Base-by-base conservation (phyloP, 2,329 filamentous ascomycete species). In the Microcera coccophila region DNA sequence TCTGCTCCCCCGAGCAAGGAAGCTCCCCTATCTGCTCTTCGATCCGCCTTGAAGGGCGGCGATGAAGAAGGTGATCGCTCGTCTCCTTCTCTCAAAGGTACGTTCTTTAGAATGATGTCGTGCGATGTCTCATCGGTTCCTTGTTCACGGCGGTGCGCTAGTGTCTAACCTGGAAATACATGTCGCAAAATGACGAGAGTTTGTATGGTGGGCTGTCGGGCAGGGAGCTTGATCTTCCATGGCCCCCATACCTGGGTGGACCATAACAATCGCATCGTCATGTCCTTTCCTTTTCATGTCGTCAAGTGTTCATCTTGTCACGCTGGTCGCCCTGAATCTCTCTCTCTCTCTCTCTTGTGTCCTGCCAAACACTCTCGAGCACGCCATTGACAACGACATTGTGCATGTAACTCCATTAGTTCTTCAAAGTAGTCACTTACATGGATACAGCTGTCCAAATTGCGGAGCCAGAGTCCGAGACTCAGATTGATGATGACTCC, bases 381-480 rank as follows among this genome's bases (percentile, higher is more conserved):
- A n/a, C n/a, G n/a, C n/a, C n/a, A n/a, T n/a, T n/a, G n/a, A n/a
- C n/a, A n/a, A n/a, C n/a, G n/a, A n/a, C n/a, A n/a, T n/a, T n/a
- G n/a, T n/a, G n/a, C n/a, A n/a, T n/a, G n/a, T n/a, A n/a, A n/a
- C n/a, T n/a, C n/a, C n/a, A n/a, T n/a, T n/a, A n/a, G n/a, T n/a
- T n/a, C n/a, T n/a, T n/a, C n/a, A n/a, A n/a, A n/a, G n/a, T n/a
- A 26, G 35, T 37, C 42, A 54, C 62, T 61, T 45, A 58, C 49
- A 58, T 39, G 43, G 34, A 38, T 24, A 32, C 44, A 66, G 77
- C 76, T 43, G 78, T 81, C 41, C 76, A 81, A 56, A 81, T 81
- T 45, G 72, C 76, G 36, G 77, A 81, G 53, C 75, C 76, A 15
- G 59, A 59, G 16, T 55, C 59, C 26, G 65, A 66, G 36, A 44